Evolutionary conservation across 345 rosid species (phyloP).

Genomic region (Balakata baccata): DNA sequence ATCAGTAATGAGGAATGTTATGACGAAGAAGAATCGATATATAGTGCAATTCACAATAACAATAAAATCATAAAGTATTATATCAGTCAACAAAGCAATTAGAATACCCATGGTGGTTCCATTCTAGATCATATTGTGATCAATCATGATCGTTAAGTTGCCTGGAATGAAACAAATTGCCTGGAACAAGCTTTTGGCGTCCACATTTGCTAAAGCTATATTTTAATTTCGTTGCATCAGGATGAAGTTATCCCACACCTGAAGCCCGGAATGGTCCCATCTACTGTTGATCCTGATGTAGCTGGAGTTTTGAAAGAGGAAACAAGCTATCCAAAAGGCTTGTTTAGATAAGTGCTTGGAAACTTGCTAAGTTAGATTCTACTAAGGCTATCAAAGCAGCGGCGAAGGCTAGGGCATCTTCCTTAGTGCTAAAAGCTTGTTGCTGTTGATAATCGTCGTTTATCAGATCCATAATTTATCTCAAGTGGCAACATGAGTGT

Average conservation of each 20-base stretch:
- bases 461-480: conserved; percentile 63
- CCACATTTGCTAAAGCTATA: not conserved
- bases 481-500: conserved; percentile 77
- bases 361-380: conserved; percentile 84
- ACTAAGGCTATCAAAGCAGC: conserved; percentile 83
- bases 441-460: conserved; percentile 52
- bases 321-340: conserved; percentile 60
- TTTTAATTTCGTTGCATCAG: conserved; percentile 37
- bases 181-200: not conserved
- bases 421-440: conserved; percentile 65
- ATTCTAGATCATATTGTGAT: too few relatives aligned
- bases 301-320: conserved; percentile 60
- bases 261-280: conserved; percentile 95
- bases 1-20: too few relatives aligned
- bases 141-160: too few relatives aligned
- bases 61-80: too few relatives aligned
- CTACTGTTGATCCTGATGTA: conserved; percentile 91
- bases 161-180: not conserved
- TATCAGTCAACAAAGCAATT: too few relatives aligned
- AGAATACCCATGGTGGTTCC: too few relatives aligned
- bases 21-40: too few relatives aligned
- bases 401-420: conserved; percentile 94
- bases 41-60: too few relatives aligned
- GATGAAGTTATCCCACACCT: conserved; percentile 96
- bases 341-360: conserved; percentile 82